Evolutionary conservation across 805 yeast genomes (phyloP).

Genomic region (Saturnispora sanitii): DNA sequence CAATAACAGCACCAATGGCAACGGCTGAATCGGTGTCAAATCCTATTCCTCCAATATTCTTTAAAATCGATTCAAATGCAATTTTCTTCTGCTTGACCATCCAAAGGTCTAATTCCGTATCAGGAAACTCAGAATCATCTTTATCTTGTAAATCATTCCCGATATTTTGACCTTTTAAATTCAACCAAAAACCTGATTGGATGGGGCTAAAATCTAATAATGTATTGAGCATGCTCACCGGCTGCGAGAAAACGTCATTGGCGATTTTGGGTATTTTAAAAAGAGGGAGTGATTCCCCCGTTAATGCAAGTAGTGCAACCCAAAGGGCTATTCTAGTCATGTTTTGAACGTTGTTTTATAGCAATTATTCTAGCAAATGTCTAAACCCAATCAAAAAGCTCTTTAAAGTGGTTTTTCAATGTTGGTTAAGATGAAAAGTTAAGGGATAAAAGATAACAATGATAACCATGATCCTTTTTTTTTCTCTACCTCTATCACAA

Average conservation of each 20-base stretch:
- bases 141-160: not conserved
- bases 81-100: conserved; percentile 31
- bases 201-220: not conserved
- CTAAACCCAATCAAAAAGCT: too few species aligned
- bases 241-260: not conserved
- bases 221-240: not conserved
- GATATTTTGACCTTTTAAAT: not conserved
- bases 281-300: not conserved
- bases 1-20: conserved; percentile 64
- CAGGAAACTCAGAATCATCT: not conserved
- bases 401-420: too few species aligned
- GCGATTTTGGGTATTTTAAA: not conserved
- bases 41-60: conserved; percentile 47
- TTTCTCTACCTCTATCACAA: not conserved
- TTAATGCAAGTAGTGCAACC: too few species aligned
- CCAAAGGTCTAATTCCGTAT: conserved; percentile 39
- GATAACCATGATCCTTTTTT: not conserved
- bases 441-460: too few species aligned
- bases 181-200: not conserved
- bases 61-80: conserved; percentile 38
- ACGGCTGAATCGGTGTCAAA: conserved; percentile 28
- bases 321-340: too few species aligned
- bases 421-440: too few species aligned
- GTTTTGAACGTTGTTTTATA: too few species aligned
- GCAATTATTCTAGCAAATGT: too few species aligned